Percentiles rank a stretch among this genome's conserved stretches.
These are phyloP conservation scores for Elymus sibiricus DNA, from an alignment of 176 grass and related monocot genomes.

Conservation along the genomic window DNA sequence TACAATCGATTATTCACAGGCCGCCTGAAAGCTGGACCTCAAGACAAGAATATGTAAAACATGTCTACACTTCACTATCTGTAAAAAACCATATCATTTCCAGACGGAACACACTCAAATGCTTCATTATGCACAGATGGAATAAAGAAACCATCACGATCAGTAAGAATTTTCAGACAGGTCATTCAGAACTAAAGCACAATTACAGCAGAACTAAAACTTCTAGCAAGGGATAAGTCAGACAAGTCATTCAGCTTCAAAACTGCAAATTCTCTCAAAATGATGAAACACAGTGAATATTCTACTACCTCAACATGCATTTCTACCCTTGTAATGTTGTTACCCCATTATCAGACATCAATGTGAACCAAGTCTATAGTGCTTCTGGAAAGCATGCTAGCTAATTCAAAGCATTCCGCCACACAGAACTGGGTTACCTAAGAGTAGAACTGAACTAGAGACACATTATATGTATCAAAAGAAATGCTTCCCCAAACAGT, in stretches of 20 bases:
- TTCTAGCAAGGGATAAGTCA: not conserved
- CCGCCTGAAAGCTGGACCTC: not conserved
- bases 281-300: not conserved
- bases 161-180: not conserved
- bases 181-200: not conserved
- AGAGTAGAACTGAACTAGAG: conserved; percentile 6
- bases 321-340: not conserved
- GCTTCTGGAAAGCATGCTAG: not conserved
- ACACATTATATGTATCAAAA: not conserved
- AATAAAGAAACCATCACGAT: not conserved
- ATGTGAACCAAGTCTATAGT: not conserved
- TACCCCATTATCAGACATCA: not conserved
- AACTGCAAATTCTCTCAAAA: not conserved
- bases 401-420: not conserved
- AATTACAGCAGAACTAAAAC: not conserved
- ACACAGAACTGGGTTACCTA: not conserved
- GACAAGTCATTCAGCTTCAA: not conserved
- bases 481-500: not conserved
- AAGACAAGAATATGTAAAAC: not conserved
- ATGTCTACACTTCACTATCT: not conserved
- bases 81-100: not conserved
- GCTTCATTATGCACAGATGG: not conserved
- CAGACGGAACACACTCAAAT: not conserved
- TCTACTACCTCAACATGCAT: not conserved
- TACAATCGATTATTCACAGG: conserved; percentile 23